phyloP scores from a whole-genome alignment of 2,329 filamentous ascomycete species.

The Grosmannia penicillata region DNA sequence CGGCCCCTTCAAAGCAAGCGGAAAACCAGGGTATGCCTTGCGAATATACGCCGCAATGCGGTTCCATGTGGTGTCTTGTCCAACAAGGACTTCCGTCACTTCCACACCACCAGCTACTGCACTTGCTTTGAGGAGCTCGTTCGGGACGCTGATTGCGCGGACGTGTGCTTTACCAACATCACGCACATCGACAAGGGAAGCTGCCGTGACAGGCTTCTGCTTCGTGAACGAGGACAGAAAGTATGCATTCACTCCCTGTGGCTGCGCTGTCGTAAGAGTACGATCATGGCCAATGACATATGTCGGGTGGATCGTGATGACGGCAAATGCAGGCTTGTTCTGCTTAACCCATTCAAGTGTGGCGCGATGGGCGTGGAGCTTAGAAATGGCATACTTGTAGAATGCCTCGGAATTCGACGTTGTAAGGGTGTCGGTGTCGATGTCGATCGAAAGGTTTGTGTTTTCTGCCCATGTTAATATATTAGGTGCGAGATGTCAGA shows the following conservation, averaged over 20 bases:
- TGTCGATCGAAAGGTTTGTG: background rate
- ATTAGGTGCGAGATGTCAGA: too few relatives aligned
- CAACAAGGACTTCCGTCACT: too few relatives aligned
- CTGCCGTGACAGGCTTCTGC: background rate
- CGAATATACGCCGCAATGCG: too few relatives aligned
- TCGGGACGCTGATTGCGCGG: too few relatives aligned
- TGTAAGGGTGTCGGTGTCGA: conserved; percentile 2
- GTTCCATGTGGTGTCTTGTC: too few relatives aligned
- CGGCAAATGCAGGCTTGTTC: conserved; percentile 4
- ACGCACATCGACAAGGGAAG: conserved; percentile 6
- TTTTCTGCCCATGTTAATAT: too few relatives aligned
- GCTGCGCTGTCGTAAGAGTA: background rate
- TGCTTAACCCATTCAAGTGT: conserved; percentile 4
- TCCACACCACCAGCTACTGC: too few relatives aligned
- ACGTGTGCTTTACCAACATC: conserved; percentile 4
- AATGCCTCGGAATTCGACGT: too few relatives aligned
- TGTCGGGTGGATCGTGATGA: conserved; percentile 5
- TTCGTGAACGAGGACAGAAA: background rate
- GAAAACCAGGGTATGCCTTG: too few relatives aligned
- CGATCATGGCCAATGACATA: conserved; percentile 7
- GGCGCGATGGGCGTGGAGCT: conserved; percentile 7
- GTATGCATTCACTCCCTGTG: background rate
- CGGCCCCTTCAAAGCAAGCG: too few relatives aligned
- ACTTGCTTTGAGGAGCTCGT: too few relatives aligned
- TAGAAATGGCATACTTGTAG: conserved; percentile 16